Conservation (phyloP, 306 rosid species). For the Fagus sylvatica region DNA sequence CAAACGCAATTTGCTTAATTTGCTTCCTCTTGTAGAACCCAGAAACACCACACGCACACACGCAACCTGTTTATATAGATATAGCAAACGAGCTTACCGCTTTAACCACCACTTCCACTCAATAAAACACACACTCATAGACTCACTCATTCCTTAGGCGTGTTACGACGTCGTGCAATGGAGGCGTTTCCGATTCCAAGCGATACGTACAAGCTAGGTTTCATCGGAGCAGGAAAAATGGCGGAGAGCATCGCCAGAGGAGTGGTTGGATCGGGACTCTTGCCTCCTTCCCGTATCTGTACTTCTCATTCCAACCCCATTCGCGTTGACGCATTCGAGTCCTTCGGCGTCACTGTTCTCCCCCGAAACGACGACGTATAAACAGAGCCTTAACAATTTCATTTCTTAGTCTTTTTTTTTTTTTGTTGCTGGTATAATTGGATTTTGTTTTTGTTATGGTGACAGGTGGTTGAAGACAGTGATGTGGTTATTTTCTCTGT, state of each 20-base stretch:
- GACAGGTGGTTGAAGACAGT: slow-evolving; percentile 74
- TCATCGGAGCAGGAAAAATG: slow-evolving; percentile 97
- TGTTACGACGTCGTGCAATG: slow-evolving; percentile 13
- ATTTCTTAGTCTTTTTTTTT: neutral
- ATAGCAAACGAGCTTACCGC: too few relatives aligned
- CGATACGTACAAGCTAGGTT: slow-evolving; percentile 68
- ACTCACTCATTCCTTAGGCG: too few relatives aligned
- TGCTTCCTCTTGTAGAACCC: too few relatives aligned
- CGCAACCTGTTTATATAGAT: too few relatives aligned
- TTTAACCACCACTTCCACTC: too few relatives aligned
- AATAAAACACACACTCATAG: too few relatives aligned
- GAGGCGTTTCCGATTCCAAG: slow-evolving; percentile 61
- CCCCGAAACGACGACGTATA: slow-evolving; percentile 55
- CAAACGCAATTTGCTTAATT: too few relatives aligned
- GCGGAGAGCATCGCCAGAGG: slow-evolving; percentile 91
- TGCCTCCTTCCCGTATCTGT: slow-evolving; percentile 38
- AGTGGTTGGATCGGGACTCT: slow-evolving; percentile 59
- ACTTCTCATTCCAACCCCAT: slow-evolving; percentile 40
- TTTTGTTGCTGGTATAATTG: neutral
- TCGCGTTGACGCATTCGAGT: slow-evolving; percentile 52
- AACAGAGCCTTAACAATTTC: neutral
- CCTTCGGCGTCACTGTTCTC: slow-evolving; percentile 50
- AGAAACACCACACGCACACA: too few relatives aligned
- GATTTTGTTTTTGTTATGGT: neutral
- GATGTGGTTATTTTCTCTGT: slow-evolving; percentile 87